Evolutionary conservation across 257 asterid genomes (phyloP).

Genomic region (Gardenia jasminoides): DNA sequence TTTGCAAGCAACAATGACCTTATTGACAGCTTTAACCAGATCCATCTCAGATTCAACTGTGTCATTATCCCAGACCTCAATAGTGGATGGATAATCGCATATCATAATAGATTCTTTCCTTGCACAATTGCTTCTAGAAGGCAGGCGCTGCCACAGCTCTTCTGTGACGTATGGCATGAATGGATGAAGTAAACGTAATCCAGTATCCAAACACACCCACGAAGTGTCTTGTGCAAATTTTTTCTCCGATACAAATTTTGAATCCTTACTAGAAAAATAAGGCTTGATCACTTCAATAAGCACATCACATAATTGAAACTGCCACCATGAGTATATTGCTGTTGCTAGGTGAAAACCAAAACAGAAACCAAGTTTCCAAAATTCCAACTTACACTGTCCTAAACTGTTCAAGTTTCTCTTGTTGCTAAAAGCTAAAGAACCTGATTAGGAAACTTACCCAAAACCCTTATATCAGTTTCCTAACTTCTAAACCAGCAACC

Average conservation of each 20-base stretch:
- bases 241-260: conserved; percentile 44
- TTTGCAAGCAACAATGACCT: conserved; percentile 65
- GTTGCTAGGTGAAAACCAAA: too few species aligned
- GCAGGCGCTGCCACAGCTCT: conserved; percentile 97
- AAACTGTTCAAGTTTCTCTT: too few species aligned
- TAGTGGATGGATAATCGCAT: conserved; percentile 72
- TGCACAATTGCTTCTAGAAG: conserved; percentile 48
- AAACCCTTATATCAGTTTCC: too few species aligned
- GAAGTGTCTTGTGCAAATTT: conserved; percentile 75
- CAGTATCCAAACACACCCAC: conserved; percentile 90
- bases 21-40: conserved; percentile 56
- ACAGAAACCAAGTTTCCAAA: too few species aligned
- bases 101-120: conserved; percentile 82
- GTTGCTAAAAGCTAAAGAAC: too few species aligned
- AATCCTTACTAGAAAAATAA: conserved; percentile 55
- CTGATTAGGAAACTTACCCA: too few species aligned
- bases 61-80: conserved; percentile 69
- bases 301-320: conserved; percentile 83
- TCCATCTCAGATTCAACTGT: conserved; percentile 75
- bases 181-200: conserved; percentile 86
- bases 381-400: too few species aligned
- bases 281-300: conserved; percentile 94
- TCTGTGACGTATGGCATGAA: conserved; percentile 95
- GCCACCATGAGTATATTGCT: conserved; percentile 89
- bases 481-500: too few species aligned